Conservation (phyloP, 129 eudicot species). For the Daucus carota region DH1_v3.0 NC_030386.2:35592501-35593000, state of each 20-base stretch:
- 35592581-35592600: neutral
- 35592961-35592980: constrained; percentile 62
- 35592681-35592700: neutral
- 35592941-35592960: constrained; percentile 66
- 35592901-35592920: constrained; percentile 92
- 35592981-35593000: constrained; percentile 53
- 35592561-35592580: neutral
- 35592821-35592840: neutral
- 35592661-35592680: neutral
- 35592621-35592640: neutral
- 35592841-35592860: constrained; percentile 74
- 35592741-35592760: neutral
- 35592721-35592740: neutral
- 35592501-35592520: neutral
- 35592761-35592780: neutral
- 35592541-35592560: neutral
- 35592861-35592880: constrained; percentile 76
- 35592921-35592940: constrained; percentile 90
- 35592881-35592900: constrained; percentile 97
- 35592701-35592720: neutral
- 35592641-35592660: neutral
- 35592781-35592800: neutral
- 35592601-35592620: neutral
- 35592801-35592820: neutral
- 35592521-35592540: neutral